These are phyloP conservation scores for Penicillium egyptiacum DNA, from an alignment of 495 filamentous ascomycete species.

Conservation along the genomic window DNA sequence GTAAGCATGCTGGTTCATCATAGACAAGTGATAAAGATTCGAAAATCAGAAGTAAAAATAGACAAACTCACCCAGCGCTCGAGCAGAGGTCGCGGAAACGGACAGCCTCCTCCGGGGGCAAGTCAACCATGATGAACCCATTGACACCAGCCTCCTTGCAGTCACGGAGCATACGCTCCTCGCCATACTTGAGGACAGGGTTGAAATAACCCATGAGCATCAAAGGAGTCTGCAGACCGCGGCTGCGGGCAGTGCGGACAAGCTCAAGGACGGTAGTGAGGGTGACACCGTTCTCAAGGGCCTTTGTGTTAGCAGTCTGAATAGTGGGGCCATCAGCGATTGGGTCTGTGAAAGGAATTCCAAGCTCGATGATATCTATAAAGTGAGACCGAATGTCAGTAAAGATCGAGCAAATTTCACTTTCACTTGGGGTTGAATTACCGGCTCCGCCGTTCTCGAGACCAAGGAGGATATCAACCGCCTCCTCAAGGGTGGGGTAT, in stretches of 20 bases:
- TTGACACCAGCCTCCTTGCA: slow-evolving; percentile 85
- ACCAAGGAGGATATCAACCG: slow-evolving; percentile 77
- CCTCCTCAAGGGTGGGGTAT: slow-evolving; percentile 79
- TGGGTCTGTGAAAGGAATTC: slow-evolving; percentile 95
- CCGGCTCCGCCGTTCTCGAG: slow-evolving; percentile 94
- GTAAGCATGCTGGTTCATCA: neutral
- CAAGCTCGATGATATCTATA: slow-evolving; percentile 31
- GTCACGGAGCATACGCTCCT: slow-evolving; percentile 82
- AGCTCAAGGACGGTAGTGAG: slow-evolving; percentile 74
- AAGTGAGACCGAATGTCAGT: neutral
- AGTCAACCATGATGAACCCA: slow-evolving; percentile 95
- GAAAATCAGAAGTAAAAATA: neutral
- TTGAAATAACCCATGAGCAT: slow-evolving; percentile 99
- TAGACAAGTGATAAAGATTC: neutral
- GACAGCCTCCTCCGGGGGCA: slow-evolving; percentile 95
- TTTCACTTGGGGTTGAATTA: slow-evolving; percentile 39
- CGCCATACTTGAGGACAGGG: slow-evolving; percentile 87
- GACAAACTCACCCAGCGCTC: slow-evolving; percentile 60
- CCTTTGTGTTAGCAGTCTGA: slow-evolving; percentile 85
- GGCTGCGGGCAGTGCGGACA: slow-evolving; percentile 70
- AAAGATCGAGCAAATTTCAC: slow-evolving; percentile 4
- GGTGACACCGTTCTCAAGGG: slow-evolving; percentile 85
- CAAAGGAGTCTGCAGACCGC: slow-evolving; percentile 76
- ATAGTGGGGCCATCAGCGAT: slow-evolving; percentile 96
- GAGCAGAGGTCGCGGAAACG: slow-evolving; percentile 85